Conservation (phyloP, 306 rosid species). For the Astragalus glycyphyllos region DNA sequence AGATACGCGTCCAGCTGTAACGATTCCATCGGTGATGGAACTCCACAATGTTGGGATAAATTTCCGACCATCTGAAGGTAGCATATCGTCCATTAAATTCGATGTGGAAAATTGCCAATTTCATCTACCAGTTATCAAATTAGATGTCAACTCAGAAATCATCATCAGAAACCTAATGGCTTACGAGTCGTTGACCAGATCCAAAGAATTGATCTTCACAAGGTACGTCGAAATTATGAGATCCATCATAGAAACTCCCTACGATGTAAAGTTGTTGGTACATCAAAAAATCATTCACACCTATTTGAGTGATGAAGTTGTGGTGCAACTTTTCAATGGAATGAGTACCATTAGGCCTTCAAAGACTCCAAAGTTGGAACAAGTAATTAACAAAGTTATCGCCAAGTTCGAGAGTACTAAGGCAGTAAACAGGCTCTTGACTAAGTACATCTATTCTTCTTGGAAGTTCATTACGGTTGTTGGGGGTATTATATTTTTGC, state of each 20-base stretch:
- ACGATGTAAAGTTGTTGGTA: constrained; percentile 40
- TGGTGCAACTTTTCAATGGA: constrained; percentile 29
- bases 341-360: constrained; percentile 20
- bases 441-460: constrained; percentile 20
- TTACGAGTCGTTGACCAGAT: no score
- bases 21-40: neutral
- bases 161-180: no score
- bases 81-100: constrained; percentile 13
- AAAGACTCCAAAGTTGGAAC: neutral
- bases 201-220: no score
- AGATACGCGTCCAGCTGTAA: neutral
- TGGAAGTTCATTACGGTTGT: neutral
- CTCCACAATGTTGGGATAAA: neutral
- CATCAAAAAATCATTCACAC: neutral
- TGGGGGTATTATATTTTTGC: constrained; percentile 23
- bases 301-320: neutral
- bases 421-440: neutral
- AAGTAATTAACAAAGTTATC: constrained; percentile 8
- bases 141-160: neutral
- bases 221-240: constrained; percentile 43
- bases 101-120: neutral
- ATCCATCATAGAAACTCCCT: constrained; percentile 8
- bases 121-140: constrained; percentile 20
- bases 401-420: neutral
- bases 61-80: neutral